Evolutionary conservation across 331 rosid genomes (phyloP).

Genomic region (Rhamnella rubrinervis): DNA sequence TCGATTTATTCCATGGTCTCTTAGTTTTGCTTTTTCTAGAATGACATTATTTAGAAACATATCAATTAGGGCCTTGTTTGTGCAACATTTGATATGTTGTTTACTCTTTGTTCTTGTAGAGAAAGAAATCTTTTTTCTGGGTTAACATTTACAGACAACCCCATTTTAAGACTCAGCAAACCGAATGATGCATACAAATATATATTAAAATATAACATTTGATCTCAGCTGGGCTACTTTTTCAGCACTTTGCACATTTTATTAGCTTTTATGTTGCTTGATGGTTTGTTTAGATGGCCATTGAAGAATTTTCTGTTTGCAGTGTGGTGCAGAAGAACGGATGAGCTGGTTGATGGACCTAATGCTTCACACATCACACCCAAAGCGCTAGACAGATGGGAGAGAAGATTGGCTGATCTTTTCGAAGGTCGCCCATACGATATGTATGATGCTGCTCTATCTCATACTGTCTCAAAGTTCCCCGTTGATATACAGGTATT

Average conservation of each 20-base stretch:
- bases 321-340: constrained; percentile 99
- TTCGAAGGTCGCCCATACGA: constrained; percentile 82
- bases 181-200: too few species aligned
- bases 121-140: neutral
- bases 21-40: neutral
- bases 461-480: constrained; percentile 72
- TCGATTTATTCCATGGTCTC: neutral
- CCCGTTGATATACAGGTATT: constrained; percentile 90
- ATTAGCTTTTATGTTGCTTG: neutral
- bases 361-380: constrained; percentile 92
- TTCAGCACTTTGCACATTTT: neutral
- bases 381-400: constrained; percentile 91
- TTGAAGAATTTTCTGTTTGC: constrained; percentile 27
- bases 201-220: too few species aligned
- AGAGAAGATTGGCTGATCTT: constrained; percentile 61
- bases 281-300: neutral
- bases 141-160: neutral
- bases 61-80: neutral
- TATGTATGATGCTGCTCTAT: constrained; percentile 94
- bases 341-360: constrained; percentile 95
- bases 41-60: too few species aligned
- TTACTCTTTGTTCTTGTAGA: too few species aligned
- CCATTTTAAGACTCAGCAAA: too few species aligned
- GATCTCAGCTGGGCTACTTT: too few species aligned
- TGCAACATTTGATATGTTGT: neutral